phyloP scores from a whole-genome alignment of 371 early-diverging fungal species.

The Mucor plumbeus region DNA sequence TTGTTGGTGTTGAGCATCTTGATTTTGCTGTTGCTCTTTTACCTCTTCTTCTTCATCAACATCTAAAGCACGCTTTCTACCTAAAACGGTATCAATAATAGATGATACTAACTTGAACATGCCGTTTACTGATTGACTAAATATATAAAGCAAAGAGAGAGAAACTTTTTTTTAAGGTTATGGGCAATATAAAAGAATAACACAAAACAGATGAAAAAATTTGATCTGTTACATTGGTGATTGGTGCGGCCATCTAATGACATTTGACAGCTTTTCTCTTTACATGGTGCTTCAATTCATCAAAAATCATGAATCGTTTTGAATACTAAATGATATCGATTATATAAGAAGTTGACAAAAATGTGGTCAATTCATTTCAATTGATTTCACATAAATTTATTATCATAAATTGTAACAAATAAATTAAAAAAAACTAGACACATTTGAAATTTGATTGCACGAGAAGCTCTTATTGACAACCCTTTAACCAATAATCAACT shows the following conservation, averaged over 20 bases:
- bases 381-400: no score
- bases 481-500: no score
- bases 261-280: constrained; percentile 6
- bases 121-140: no score
- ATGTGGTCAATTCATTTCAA: no score
- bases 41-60: constrained; percentile 13
- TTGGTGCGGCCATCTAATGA: neutral
- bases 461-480: no score
- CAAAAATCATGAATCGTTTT: neutral
- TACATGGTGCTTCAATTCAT: neutral
- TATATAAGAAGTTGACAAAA: no score
- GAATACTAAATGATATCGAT: no score
- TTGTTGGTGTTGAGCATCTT: constrained; percentile 3
- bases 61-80: constrained; percentile 28
- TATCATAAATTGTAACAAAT: no score
- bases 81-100: constrained; percentile 25
- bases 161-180: neutral
- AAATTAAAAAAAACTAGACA: no score
- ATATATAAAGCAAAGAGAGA: neutral
- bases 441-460: no score
- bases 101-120: constrained; percentile 31
- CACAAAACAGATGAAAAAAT: constrained; percentile 4
- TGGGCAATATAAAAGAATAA: neutral
- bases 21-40: neutral
- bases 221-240: neutral